These are phyloP conservation scores for Tolypocladium capitatum DNA, from an alignment of 2,329 filamentous ascomycete species.

Conservation along the genomic window DNA sequence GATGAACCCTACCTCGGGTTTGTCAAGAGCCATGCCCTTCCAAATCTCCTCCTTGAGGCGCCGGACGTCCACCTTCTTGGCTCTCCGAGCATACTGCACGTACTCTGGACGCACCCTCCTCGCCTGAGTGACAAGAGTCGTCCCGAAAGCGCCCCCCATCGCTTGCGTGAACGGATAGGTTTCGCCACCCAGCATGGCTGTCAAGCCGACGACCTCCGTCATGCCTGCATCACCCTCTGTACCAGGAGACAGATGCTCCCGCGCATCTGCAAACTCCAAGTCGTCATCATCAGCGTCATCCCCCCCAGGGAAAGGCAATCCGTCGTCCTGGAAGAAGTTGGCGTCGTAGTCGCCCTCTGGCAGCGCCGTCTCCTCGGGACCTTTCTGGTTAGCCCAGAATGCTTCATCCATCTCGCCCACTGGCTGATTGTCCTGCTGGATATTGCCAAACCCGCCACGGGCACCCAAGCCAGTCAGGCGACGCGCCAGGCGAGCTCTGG, in stretches of 20 bases:
- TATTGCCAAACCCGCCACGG: slow-evolving; percentile 28
- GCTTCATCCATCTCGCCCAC: slow-evolving; percentile 83
- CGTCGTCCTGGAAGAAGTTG: slow-evolving; percentile 92
- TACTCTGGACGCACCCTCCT: slow-evolving; percentile 52
- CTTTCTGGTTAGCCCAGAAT: slow-evolving; percentile 76
- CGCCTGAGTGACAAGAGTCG: slow-evolving; percentile 52
- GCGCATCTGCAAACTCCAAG: slow-evolving; percentile 64
- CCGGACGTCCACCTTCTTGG: slow-evolving; percentile 59
- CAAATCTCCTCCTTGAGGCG: slow-evolving; percentile 58
- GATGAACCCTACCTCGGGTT: slow-evolving; percentile 30
- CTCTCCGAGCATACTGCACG: slow-evolving; percentile 55
- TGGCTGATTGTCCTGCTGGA: slow-evolving; percentile 35
- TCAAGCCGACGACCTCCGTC: slow-evolving; percentile 34
- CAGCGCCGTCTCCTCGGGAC: slow-evolving; percentile 43
- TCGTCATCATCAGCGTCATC: slow-evolving; percentile 53
- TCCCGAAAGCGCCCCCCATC: slow-evolving; percentile 43
- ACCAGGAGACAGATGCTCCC: slow-evolving; percentile 63
- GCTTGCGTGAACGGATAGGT: slow-evolving; percentile 29
- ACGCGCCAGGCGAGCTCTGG: slow-evolving; percentile 70
- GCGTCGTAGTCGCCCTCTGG: slow-evolving; percentile 80
- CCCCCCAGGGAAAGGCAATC: slow-evolving; percentile 52
- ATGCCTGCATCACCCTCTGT: slow-evolving; percentile 35
- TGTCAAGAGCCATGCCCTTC: slow-evolving; percentile 50
- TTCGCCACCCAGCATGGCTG: slow-evolving; percentile 37
- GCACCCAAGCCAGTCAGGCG: slow-evolving; percentile 39